Base-by-base conservation (phyloP, 2,329 filamentous ascomycete genomes). In the Trichophyton rubrum region DNA sequence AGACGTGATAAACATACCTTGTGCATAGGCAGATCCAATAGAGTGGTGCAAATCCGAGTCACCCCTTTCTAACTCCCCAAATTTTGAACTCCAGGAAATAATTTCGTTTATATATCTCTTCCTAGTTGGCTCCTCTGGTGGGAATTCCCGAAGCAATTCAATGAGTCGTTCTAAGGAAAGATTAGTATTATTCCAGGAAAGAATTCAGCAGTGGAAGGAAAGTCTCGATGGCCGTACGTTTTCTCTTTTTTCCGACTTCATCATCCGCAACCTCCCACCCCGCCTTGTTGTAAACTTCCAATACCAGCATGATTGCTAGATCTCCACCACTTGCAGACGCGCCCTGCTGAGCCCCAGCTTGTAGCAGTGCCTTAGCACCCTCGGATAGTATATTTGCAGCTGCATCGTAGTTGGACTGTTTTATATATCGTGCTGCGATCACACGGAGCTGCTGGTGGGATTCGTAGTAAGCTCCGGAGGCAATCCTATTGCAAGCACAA, bases 371-470 rank as follows among this genome's bases (percentile, higher is more conserved):
- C 67, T 88, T 85, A 1, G 92, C 87, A 64, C 96, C 93, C 65
- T 83, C 87, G 73, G 83, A 86, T 65, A 99, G 82, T 65, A 97
- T 87, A 67, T 96, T 89, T 71, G 90, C 86, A 56, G 95, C 93
- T 11, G 90, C 87, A 66, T 81, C 74, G 82, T 88, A 96, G 80
- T 92, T 92, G 63, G 83, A 79, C 49, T 87, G 82, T 78, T 97
- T 97, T 73, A 92, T 85, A 77, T 99, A 95, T 61, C 95, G 90
- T 43, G 90, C 87, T 63, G 91, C 91, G 67, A 96, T 92, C 60
- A 96, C 91, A 64, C 93, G 90, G 66, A 96, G 89, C 79, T 99
- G 93, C 75, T 99, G 93, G 77, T 97, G 92, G 62, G 93, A 93
- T 82, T 99, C 93, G 79, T 99, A 99, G 81, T 85, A 96, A 72